Conservation (phyloP, 177 flowering plant genomes). For the Tripterygium wilfordii region DNA sequence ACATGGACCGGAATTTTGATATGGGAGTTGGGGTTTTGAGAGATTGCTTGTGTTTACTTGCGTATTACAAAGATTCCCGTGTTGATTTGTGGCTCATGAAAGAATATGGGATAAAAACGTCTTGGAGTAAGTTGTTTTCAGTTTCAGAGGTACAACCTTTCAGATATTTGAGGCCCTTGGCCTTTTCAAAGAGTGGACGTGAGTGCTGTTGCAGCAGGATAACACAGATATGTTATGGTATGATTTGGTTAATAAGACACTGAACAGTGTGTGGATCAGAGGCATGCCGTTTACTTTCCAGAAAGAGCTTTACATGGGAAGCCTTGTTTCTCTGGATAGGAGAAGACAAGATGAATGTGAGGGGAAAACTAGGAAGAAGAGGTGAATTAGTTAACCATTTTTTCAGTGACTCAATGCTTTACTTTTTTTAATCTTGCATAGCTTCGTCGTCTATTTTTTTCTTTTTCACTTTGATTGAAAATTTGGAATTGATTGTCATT, state of each 20-base stretch:
- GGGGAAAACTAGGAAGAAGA: slow-evolving; percentile 6
- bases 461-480: background rate
- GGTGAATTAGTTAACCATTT: background rate
- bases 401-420: too few species aligned
- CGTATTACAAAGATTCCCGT: background rate
- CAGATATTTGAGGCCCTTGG: slow-evolving; percentile 17
- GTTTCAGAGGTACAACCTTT: background rate
- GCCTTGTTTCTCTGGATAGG: slow-evolving; percentile 15
- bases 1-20: background rate
- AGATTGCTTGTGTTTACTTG: slow-evolving; percentile 10
- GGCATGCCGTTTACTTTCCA: slow-evolving; percentile 14
- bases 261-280: background rate
- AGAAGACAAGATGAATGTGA: background rate
- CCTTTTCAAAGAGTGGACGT: slow-evolving; percentile 15
- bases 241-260: slow-evolving; percentile 10
- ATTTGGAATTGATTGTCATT: background rate
- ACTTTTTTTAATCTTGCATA: too few species aligned
- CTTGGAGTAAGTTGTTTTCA: slow-evolving; percentile 21
- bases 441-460: too few species aligned
- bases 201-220: slow-evolving; percentile 20
- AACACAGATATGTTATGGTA: slow-evolving; percentile 21
- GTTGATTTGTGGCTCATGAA: slow-evolving; percentile 17
- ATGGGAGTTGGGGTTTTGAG: slow-evolving; percentile 8
- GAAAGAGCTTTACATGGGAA: slow-evolving; percentile 11
- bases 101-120: slow-evolving; percentile 12